These are phyloP conservation scores for Phellinidium pouzarii DNA, from an alignment of 1,284 basidiomycete genomes.

Conservation along the genomic window DNA sequence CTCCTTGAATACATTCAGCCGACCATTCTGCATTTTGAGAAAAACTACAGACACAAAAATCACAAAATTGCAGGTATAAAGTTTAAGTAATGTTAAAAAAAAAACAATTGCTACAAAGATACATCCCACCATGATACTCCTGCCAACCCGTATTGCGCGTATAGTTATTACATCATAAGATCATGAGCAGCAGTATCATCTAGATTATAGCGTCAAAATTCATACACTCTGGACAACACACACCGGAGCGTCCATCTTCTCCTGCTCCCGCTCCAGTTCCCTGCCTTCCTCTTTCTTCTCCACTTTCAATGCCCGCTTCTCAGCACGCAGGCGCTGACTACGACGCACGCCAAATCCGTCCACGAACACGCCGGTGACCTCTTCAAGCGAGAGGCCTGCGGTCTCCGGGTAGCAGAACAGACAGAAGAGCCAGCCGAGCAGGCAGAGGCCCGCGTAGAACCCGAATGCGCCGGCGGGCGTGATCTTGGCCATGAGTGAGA, in stretches of 20 bases:
- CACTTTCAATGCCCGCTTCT: conserved; percentile 32
- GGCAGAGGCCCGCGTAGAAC: conserved; percentile 72
- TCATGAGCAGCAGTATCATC: no score
- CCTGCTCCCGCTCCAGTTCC: background rate
- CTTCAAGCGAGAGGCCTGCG: conserved; percentile 68
- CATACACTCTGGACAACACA: background rate
- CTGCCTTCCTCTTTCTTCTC: no score
- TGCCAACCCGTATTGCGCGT: no score
- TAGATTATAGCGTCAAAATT: no score
- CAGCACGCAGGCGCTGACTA: conserved; percentile 40
- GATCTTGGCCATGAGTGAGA: conserved; percentile 70
- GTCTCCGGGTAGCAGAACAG: conserved; percentile 73
- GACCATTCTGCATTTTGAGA: no score
- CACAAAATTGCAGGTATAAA: no score
- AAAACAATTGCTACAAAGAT: no score
- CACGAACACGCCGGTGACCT: conserved; percentile 58
- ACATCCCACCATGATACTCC: no score
- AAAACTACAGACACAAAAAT: no score
- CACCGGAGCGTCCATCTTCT: background rate
- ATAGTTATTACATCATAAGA: no score
- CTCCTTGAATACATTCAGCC: no score
- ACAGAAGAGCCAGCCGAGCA: conserved; percentile 66
- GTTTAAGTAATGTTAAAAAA: no score
- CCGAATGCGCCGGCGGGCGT: conserved; percentile 77
- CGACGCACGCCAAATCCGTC: conserved; percentile 52